A percentile compares a stretch with the other conserved stretches of the same genome.
phyloP scores from a whole-genome alignment of 768 basidiomycete species.

The Gyrodon lividus region DNA sequence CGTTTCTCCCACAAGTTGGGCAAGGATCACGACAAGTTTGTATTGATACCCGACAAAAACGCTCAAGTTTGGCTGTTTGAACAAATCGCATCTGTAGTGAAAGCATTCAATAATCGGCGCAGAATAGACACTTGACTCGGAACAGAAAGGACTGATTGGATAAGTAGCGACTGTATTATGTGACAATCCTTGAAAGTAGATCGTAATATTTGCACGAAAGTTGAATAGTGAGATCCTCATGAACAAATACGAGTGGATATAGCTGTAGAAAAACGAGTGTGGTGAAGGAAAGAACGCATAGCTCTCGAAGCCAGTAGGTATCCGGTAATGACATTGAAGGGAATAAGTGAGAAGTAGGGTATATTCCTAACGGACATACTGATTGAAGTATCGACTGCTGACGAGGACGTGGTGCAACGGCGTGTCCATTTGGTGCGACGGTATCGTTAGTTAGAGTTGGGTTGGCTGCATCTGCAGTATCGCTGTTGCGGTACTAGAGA shows the following conservation, averaged over 20 bases:
- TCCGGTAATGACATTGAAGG: conserved; percentile 17
- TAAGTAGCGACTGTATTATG: conserved; percentile 18
- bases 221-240: conserved; percentile 17
- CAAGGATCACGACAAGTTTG: conserved; percentile 71
- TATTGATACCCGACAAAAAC: conserved; percentile 70
- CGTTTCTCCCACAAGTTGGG: conserved; percentile 80
- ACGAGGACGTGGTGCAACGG: conserved; percentile 21
- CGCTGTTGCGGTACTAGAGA: conserved; percentile 54
- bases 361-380: conserved; percentile 26
- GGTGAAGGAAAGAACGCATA: conserved; percentile 13
- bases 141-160: conserved; percentile 14
- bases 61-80: conserved; percentile 81
- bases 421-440: conserved; percentile 23
- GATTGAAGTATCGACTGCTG: conserved; percentile 12
- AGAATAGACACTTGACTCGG: conserved; percentile 57
- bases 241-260: conserved; percentile 28
- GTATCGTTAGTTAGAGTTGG: conserved; percentile 43
- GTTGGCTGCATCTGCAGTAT: conserved; percentile 41
- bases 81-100: conserved; percentile 73
- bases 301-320: conserved; percentile 2
- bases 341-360: conserved; percentile 25
- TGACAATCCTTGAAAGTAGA: conserved; percentile 19
- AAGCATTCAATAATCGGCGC: conserved; percentile 68
- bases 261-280: conserved; percentile 18
- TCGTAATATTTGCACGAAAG: conserved; percentile 28